Conservation (phyloP, 331 rosid genomes). For the Acacia concinna region DNA sequence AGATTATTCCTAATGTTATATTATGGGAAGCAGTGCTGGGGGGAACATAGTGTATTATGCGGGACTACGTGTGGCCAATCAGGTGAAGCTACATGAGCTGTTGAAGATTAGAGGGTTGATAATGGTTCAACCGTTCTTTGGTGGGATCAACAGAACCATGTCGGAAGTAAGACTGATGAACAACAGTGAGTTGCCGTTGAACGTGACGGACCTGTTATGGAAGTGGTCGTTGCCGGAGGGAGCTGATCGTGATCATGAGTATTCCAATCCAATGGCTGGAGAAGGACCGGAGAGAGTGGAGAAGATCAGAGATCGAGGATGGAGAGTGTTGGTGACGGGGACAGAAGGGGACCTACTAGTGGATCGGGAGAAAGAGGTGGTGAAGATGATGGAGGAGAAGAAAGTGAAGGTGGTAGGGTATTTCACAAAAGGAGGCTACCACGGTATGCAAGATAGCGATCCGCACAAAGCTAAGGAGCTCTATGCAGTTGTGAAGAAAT, state of each 20-base stretch:
- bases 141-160: conserved; percentile 39
- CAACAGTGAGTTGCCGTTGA: background rate
- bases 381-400: conserved; percentile 35
- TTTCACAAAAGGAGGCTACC: conserved; percentile 40
- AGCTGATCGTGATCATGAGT: conserved; percentile 34
- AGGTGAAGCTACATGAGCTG: background rate
- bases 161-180: conserved; percentile 36
- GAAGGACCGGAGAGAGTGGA: conserved; percentile 1
- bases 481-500: conserved; percentile 3
- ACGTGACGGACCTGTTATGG: conserved; percentile 25
- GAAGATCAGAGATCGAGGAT: conserved; percentile 14
- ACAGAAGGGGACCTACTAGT: conserved; percentile 41
- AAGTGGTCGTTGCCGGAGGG: conserved; percentile 24
- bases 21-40: conserved; percentile 51
- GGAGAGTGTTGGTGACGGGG: conserved; percentile 42
- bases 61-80: conserved; percentile 31
- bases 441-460: conserved; percentile 27
- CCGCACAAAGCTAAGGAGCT: conserved; percentile 8
- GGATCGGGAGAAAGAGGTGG: conserved; percentile 38
- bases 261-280: conserved; percentile 18
- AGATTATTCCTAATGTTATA: conserved; percentile 32
- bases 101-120: conserved; percentile 45
- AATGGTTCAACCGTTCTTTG: conserved; percentile 45
- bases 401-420: conserved; percentile 36
- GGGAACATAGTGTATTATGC: conserved; percentile 41